Conservation (phyloP, 2,329 filamentous ascomycete genomes). For the Orbilia ellipsospora region DNA sequence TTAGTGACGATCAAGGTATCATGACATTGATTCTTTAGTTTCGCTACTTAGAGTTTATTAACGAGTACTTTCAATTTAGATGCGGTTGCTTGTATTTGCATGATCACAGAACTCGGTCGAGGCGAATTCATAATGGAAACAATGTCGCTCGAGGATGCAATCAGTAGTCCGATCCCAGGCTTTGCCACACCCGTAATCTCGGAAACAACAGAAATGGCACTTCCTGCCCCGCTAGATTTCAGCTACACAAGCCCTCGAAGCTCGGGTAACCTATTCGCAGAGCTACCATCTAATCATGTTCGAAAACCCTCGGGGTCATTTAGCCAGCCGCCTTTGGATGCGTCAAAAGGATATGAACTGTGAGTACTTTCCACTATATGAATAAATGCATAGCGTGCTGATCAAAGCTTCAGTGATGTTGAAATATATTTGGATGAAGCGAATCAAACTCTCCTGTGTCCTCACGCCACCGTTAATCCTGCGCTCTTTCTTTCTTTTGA, state of each 20-base stretch:
- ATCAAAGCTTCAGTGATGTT: constrained; percentile 23
- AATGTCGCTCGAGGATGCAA: constrained; percentile 45
- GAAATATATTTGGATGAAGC: constrained; percentile 45
- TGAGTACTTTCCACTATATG: constrained; percentile 1
- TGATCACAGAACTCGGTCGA: constrained; percentile 44
- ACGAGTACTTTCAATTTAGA: constrained; percentile 12
- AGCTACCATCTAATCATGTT: constrained; percentile 48
- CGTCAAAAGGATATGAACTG: constrained; percentile 48
- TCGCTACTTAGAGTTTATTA: background rate
- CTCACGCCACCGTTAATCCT: constrained; percentile 48
- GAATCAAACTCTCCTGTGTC: constrained; percentile 30
- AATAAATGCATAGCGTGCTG: background rate
- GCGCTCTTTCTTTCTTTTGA: constrained; percentile 51
- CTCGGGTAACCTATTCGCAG: constrained; percentile 26
- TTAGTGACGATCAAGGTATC: constrained; percentile 42
- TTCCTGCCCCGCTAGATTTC: constrained; percentile 4
- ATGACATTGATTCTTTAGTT: background rate
- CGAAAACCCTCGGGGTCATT: constrained; percentile 18
- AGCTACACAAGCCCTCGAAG: constrained; percentile 33
- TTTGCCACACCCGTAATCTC: constrained; percentile 21
- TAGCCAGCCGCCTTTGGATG: constrained; percentile 17
- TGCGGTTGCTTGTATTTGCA: constrained; percentile 50
- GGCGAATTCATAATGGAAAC: constrained; percentile 46
- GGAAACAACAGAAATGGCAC: constrained; percentile 20
- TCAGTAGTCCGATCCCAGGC: constrained; percentile 20